These are phyloP conservation scores for Mariannaea sp. DNA, from an alignment of 2,329 filamentous ascomycete species.

Conservation along the genomic window DNA sequence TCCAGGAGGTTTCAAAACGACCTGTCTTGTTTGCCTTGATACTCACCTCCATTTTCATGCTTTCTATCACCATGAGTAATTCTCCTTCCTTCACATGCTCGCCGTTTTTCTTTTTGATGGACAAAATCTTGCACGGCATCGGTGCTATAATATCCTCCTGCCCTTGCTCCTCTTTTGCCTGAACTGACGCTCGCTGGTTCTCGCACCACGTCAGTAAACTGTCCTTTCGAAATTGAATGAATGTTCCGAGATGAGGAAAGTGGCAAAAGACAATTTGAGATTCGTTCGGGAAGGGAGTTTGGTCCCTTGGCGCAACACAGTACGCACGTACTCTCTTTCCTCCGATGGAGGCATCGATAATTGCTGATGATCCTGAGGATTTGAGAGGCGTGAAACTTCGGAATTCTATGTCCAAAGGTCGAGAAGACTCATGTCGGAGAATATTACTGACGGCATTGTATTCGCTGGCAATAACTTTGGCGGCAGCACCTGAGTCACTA, in stretches of 20 bases:
- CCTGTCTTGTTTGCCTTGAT: slow-evolving; percentile 21
- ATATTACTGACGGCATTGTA: slow-evolving; percentile 12
- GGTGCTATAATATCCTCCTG: slow-evolving; percentile 26
- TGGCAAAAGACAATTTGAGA: slow-evolving; percentile 16
- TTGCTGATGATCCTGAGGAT: background rate
- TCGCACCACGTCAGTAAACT: slow-evolving; percentile 34
- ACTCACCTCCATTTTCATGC: slow-evolving; percentile 38
- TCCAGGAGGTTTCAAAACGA: slow-evolving; percentile 18
- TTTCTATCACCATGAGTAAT: slow-evolving; percentile 33
- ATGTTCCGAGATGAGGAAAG: slow-evolving; percentile 17
- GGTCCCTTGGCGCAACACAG: background rate
- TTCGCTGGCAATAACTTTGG: slow-evolving; percentile 1
- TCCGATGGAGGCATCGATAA: background rate
- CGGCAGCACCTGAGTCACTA: background rate
- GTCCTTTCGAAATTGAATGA: slow-evolving; percentile 22
- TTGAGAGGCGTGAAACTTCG: background rate
- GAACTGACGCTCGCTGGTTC: slow-evolving; percentile 9
- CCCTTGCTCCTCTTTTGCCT: background rate
- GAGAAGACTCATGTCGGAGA: background rate
- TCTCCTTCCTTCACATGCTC: slow-evolving; percentile 28
- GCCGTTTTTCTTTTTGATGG: slow-evolving; percentile 22
- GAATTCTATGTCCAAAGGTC: background rate
- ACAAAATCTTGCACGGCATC: slow-evolving; percentile 35
- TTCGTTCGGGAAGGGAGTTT: background rate
- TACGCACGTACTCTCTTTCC: background rate